Evolutionary conservation across 495 filamentous ascomycete genomes (phyloP), one percentile per base, ranked within the genome.

Genomic region (Penicillium alfredii): DNA sequence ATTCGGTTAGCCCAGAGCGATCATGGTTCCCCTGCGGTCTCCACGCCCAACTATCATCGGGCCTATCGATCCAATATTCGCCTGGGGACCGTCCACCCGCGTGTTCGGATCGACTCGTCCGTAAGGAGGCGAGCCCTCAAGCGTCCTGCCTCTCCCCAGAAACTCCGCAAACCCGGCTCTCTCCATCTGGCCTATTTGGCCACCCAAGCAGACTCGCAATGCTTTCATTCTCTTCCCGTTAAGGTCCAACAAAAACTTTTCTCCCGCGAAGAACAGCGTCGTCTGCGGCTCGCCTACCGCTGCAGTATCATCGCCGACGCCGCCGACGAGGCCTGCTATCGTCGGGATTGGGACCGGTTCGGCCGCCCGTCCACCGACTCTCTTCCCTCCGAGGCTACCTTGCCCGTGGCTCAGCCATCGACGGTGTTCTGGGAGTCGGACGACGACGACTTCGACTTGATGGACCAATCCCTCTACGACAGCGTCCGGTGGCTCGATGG

Each of bases 401-500:
- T 55, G 6, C 32, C 50, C 14, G 30, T 50, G 11, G 40, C 50
- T 3, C 44, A 62, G 5, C 44, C 45, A 6, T 52, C 56, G 0
- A 54, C 47, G 1, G 42, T 48, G 21, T 58, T 56, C 26, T 68
- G 53, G 12, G 59, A 61, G 33, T 49, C 51, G 5, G 57, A 45
- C 22, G 51, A 63, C 30, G 63, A 63, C n/a, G n/a, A n/a, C n/a
- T n/a, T n/a, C n/a, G n/a, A n/a, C n/a, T n/a, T n/a, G n/a, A 72
- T 74, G 55, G 64, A 70, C 36, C 63, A 67, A 32, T 61, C 63
- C 24, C 69, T 86, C 33, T 75, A 76, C 40, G 81, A 86, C 35
- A 81, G 71, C 38, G 84, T 89, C 47, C 76, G 80, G 20, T 88
- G 85, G 84, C 63, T 90, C 35, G 85, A 93, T 16, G 84, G 85